phyloP scores from a whole-genome alignment of 2,329 filamentous ascomycete genomes.

The Trichoderma sp. region DNA sequence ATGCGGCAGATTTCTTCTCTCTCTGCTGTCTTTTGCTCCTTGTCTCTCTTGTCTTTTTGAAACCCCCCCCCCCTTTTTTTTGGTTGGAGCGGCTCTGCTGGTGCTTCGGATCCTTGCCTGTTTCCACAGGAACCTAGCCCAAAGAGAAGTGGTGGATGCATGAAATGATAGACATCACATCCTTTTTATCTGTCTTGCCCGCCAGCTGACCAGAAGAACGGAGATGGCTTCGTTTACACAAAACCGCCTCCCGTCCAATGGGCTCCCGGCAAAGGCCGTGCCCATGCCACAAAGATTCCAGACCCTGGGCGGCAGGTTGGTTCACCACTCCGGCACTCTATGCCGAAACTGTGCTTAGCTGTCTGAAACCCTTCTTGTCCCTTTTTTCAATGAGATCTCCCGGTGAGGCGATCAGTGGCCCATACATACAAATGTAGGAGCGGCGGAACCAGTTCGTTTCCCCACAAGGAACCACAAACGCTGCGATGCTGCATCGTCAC shows the following conservation, averaged over 20 bases:
- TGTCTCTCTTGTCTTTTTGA: background rate
- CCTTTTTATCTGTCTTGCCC: background rate
- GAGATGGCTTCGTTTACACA: slow-evolving; percentile 2
- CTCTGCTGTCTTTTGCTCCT: background rate
- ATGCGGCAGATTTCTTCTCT: background rate
- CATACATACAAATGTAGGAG: background rate
- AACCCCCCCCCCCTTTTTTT: background rate
- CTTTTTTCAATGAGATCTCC: slow-evolving; percentile 8
- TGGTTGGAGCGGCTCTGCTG: background rate
- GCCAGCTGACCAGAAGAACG: slow-evolving; percentile 1
- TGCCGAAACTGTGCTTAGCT: slow-evolving; percentile 2
- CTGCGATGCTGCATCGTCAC: slow-evolving; percentile 19
- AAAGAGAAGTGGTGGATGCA: slow-evolving; percentile 19
- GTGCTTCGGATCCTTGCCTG: background rate
- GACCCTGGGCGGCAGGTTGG: background rate
- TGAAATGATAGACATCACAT: slow-evolving; percentile 8
- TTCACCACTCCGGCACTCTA: background rate
- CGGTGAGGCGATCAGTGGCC: slow-evolving; percentile 19
- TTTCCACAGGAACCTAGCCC: slow-evolving; percentile 17
- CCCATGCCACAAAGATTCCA: background rate
- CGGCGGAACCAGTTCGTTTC: slow-evolving; percentile 2
- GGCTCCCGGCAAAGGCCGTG: background rate
- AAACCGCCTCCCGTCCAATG: background rate
- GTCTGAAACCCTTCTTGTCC: background rate
- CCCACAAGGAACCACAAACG: slow-evolving; percentile 2